phyloP scores from a whole-genome alignment of 768 basidiomycete species.

The Crepidotus variabilis region DNA sequence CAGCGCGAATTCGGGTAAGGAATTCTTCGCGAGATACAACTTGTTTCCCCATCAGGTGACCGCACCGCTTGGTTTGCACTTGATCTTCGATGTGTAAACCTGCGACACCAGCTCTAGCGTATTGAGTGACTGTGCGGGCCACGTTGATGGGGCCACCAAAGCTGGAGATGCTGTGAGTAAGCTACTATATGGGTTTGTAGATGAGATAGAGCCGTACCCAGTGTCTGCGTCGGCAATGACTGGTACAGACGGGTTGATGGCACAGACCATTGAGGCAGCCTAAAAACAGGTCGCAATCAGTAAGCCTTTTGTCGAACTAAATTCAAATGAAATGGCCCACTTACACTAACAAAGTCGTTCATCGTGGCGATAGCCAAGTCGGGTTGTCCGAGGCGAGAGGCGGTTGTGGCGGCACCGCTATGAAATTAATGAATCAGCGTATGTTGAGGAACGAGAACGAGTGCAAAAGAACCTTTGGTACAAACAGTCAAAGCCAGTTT shows the following conservation, averaged over 20 bases:
- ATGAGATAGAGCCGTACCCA: slow-evolving; percentile 37
- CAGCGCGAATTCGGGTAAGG: slow-evolving; percentile 72
- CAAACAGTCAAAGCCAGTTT: too few species aligned
- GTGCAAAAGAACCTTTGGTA: too few species aligned
- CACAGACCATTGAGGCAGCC: slow-evolving; percentile 77
- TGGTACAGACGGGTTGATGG: slow-evolving; percentile 58
- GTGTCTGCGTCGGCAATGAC: slow-evolving; percentile 83
- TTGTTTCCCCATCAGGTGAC: slow-evolving; percentile 77
- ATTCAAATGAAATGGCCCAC: too few species aligned
- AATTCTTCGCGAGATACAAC: slow-evolving; percentile 81
- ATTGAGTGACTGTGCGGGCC: slow-evolving; percentile 69
- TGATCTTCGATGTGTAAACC: slow-evolving; percentile 80
- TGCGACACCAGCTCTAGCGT: slow-evolving; percentile 67
- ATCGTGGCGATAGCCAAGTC: too few species aligned
- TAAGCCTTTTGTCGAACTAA: too few species aligned
- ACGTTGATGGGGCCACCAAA: slow-evolving; percentile 77
- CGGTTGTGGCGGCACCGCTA: too few species aligned
- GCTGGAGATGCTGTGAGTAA: slow-evolving; percentile 13
- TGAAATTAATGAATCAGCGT: too few species aligned
- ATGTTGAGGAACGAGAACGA: too few species aligned
- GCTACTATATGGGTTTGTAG: not conserved
- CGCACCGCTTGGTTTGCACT: slow-evolving; percentile 79
- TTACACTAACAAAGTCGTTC: too few species aligned
- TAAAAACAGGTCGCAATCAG: too few species aligned
- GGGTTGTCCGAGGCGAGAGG: too few species aligned